Evolutionary conservation across 2,329 filamentous ascomycete genomes (phyloP).

Genomic region (Dendryphion nanum): DNA sequence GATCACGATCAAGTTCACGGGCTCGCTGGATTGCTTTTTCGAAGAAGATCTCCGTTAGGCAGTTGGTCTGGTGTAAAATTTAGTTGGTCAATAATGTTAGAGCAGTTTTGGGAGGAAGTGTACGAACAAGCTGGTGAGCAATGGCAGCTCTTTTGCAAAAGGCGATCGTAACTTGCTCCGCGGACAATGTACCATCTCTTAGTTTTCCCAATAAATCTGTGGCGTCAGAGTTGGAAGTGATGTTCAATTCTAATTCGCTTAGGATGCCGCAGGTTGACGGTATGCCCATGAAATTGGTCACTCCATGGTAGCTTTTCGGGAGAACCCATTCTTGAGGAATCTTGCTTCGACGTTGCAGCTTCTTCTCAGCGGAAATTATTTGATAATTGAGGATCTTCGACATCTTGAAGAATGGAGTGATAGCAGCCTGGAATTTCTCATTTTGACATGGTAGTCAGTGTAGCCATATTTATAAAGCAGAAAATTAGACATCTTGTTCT

Average conservation of each 20-base stretch:
- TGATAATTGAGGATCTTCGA: background rate
- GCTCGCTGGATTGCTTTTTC: constrained; percentile 49
- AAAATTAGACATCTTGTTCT: too few relatives aligned
- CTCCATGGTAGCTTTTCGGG: background rate
- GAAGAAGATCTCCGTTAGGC: constrained; percentile 55
- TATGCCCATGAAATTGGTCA: background rate
- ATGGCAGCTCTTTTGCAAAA: constrained; percentile 53
- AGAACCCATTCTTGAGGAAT: background rate
- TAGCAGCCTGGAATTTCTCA: too few relatives aligned
- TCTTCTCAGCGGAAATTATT: background rate
- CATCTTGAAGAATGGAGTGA: too few relatives aligned
- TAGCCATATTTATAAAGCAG: background rate
- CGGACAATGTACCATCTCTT: constrained; percentile 41
- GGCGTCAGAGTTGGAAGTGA: background rate
- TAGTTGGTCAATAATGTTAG: background rate
- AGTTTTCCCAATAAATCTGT: constrained; percentile 16
- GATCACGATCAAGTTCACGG: constrained; percentile 34
- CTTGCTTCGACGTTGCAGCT: background rate
- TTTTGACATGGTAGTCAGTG: too few relatives aligned
- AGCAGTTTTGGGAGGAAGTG: background rate
- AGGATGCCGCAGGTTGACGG: background rate
- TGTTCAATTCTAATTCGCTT: background rate
- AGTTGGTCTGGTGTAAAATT: constrained; percentile 22
- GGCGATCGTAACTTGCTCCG: constrained; percentile 46
- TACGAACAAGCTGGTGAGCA: constrained; percentile 51